These are phyloP conservation scores for Inonotus hispidus DNA, from an alignment of 1,284 basidiomycete genomes.

Conservation along the genomic window DNA sequence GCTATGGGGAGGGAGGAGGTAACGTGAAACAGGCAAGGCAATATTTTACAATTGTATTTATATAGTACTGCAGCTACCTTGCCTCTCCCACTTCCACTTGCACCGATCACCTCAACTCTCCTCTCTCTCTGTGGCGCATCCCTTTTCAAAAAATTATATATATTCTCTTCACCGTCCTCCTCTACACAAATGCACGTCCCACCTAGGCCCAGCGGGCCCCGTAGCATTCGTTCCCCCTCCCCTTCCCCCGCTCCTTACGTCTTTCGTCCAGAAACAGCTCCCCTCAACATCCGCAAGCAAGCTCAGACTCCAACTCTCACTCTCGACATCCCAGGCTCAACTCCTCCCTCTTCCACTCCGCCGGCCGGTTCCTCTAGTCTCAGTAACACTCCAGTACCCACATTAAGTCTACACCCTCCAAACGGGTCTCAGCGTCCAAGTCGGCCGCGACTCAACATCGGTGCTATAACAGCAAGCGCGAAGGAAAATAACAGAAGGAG, in stretches of 20 bases:
- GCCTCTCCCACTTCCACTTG: not conserved
- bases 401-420: slow-evolving; percentile 23
- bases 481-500: slow-evolving; percentile 5
- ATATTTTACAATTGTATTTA: not conserved
- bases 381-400: slow-evolving; percentile 21
- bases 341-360: slow-evolving; percentile 27
- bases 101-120: slow-evolving; percentile 1
- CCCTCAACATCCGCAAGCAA: slow-evolving; percentile 35
- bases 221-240: slow-evolving; percentile 36
- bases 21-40: not conserved
- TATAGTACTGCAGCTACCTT: not conserved
- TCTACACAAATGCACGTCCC: slow-evolving; percentile 24
- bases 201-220: slow-evolving; percentile 54
- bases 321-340: slow-evolving; percentile 23
- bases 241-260: slow-evolving; percentile 40
- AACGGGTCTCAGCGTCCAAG: slow-evolving; percentile 19
- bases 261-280: slow-evolving; percentile 31
- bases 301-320: slow-evolving; percentile 30
- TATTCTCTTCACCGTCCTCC: slow-evolving; percentile 19
- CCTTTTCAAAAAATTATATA: not conserved
- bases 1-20: not conserved
- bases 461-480: not conserved
- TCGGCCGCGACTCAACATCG: slow-evolving; percentile 12
- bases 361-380: slow-evolving; percentile 15
- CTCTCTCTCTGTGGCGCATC: slow-evolving; percentile 10